A percentile compares a stretch with the other conserved stretches of the same genome.
Conservation (phyloP, 306 rosid genomes). For the Pyrus pyrifolia region DNA sequence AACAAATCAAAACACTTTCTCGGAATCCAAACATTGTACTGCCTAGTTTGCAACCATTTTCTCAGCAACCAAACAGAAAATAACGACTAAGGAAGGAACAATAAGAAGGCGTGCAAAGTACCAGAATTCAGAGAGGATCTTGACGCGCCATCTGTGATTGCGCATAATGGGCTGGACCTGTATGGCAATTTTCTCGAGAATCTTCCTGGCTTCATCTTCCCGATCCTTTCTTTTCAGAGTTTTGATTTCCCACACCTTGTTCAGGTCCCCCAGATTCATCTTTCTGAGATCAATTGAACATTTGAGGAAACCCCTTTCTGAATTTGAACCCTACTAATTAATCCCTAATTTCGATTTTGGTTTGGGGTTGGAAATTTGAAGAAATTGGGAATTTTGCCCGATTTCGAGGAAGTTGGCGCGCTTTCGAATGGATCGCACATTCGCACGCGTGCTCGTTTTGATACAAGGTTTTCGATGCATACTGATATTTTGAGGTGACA, state of each 20-base stretch:
- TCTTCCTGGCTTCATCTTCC: conserved; percentile 60
- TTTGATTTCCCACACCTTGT: conserved; percentile 87
- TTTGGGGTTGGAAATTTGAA: neutral
- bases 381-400: neutral
- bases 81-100: neutral
- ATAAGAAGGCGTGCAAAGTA: conserved; percentile 1
- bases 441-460: neutral
- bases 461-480: no score
- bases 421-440: neutral
- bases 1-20: no score
- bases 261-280: conserved; percentile 61
- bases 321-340: neutral
- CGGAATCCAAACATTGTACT: no score
- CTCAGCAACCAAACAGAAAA: neutral
- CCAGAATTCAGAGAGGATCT: conserved; percentile 83
- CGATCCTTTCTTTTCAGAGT: conserved; percentile 57
- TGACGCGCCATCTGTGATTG: conserved; percentile 84
- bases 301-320: neutral
- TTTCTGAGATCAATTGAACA: neutral
- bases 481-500: no score
- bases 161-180: conserved; percentile 96
- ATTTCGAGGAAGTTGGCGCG: no score
- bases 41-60: neutral
- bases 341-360: neutral
- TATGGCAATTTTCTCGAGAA: conserved; percentile 73